Conservation (phyloP, 2,329 filamentous ascomycete genomes). For the Chalaropsis ovoidea region DNA sequence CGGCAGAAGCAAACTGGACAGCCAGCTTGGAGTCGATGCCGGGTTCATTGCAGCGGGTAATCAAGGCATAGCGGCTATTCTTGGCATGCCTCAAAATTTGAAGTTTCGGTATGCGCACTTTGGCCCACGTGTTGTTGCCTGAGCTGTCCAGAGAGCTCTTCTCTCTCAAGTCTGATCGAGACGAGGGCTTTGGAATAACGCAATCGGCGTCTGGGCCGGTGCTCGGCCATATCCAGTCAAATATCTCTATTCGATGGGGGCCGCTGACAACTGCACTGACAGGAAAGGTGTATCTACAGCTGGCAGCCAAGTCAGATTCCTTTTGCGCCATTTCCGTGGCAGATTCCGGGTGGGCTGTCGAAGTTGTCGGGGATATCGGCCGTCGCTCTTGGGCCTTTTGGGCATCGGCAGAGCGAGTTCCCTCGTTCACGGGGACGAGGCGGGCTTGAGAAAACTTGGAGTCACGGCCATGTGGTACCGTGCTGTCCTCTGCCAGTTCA, state of each 20-base stretch:
- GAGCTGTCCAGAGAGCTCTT: neutral
- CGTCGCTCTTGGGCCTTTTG: neutral
- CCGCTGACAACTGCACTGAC: constrained; percentile 22
- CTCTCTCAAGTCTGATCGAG: neutral
- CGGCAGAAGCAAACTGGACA: constrained; percentile 9
- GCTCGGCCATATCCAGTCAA: constrained; percentile 17
- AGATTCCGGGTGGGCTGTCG: neutral
- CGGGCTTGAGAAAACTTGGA: neutral
- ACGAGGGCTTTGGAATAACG: neutral
- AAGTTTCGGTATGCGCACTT: constrained; percentile 1
- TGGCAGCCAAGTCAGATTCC: neutral
- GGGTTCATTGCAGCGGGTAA: constrained; percentile 5
- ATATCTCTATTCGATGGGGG: constrained; percentile 12
- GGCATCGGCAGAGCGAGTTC: neutral
- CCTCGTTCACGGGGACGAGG: neutral
- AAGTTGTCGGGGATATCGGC: neutral
- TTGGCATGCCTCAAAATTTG: neutral
- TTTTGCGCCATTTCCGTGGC: neutral
- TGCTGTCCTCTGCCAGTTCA: constrained; percentile 10
- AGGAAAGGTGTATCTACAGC: neutral
- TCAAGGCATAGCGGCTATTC: neutral
- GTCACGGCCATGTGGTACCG: neutral
- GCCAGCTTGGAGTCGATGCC: constrained; percentile 12
- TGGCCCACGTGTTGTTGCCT: neutral
- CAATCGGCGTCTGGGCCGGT: neutral